These are phyloP conservation scores for Pholiota molesta DNA, from an alignment of 768 basidiomycete genomes.

Conservation along the genomic window DNA sequence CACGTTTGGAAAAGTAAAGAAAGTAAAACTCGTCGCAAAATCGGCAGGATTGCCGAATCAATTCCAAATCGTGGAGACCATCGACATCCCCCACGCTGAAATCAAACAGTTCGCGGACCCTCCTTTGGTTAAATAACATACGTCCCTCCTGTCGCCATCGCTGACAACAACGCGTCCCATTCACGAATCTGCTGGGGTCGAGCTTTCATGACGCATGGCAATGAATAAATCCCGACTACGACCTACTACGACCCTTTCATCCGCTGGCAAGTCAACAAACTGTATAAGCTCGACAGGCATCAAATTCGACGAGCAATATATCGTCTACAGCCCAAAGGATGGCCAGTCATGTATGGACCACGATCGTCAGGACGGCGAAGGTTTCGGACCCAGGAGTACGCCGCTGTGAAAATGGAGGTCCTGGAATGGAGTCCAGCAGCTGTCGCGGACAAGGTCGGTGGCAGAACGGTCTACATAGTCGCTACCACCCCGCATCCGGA, in stretches of 20 bases:
- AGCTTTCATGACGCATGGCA: conserved; percentile 89
- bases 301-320: conserved; percentile 98
- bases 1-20: conserved; percentile 77
- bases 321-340: conserved; percentile 97
- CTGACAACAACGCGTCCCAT: conserved; percentile 86
- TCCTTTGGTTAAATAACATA: conserved; percentile 83
- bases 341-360: conserved; percentile 99
- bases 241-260: conserved; percentile 98
- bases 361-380: conserved; percentile 94
- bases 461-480: conserved; percentile 87
- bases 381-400: conserved; percentile 96
- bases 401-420: conserved; percentile 95
- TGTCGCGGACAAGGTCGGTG: conserved; percentile 69
- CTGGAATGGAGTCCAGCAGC: conserved; percentile 73
- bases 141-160: conserved; percentile 95
- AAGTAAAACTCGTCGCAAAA: conserved; percentile 93
- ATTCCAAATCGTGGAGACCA: conserved; percentile 98
- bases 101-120: conserved; percentile 98
- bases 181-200: conserved; percentile 97
- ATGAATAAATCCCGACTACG: conserved; percentile 31
- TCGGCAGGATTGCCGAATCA: conserved; percentile 93
- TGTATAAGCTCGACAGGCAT: conserved; percentile 88
- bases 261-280: conserved; percentile 96
- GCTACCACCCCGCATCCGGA: conserved; percentile 97
- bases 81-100: conserved; percentile 83